A percentile compares a stretch with the other conserved stretches of the same genome.
These are phyloP conservation scores for Rhizophagus clarus DNA, from an alignment of 192 early-diverging fungal genomes.

Conservation along the genomic window DNA sequence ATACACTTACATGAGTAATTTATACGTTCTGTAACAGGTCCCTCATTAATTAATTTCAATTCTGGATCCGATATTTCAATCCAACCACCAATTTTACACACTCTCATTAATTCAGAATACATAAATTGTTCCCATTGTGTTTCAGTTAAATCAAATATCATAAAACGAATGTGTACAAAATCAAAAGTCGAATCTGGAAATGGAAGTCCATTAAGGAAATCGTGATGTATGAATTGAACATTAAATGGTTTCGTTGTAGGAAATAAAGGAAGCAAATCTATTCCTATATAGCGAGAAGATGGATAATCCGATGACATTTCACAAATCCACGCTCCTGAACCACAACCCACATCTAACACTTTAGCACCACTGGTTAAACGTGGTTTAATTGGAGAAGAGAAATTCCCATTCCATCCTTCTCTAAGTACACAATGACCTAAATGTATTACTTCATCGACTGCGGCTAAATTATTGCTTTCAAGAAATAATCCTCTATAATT, in stretches of 20 bases:
- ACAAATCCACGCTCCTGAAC: not conserved
- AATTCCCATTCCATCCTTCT: slow-evolving; percentile 30
- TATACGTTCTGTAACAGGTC: not conserved
- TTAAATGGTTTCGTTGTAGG: not conserved
- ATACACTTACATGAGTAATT: not conserved
- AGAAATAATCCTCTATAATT: not conserved
- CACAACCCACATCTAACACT: slow-evolving; percentile 43
- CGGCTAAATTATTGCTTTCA: not conserved
- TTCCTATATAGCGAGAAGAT: slow-evolving; percentile 1
- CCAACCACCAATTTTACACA: not conserved
- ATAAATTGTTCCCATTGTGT: not conserved
- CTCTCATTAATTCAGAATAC: slow-evolving; percentile 2
- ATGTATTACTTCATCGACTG: not conserved
- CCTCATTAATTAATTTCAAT: not conserved
- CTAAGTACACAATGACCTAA: slow-evolving; percentile 6
- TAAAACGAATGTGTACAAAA: slow-evolving; percentile 17
- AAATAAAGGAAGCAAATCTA: not conserved
- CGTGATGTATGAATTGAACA: slow-evolving; percentile 7
- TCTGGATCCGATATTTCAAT: not conserved
- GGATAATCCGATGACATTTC: slow-evolving; percentile 13
- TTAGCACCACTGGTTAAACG: slow-evolving; percentile 37
- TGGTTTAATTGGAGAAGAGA: slow-evolving; percentile 43
- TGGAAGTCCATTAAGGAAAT: slow-evolving; percentile 14
- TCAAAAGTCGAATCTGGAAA: slow-evolving; percentile 26
- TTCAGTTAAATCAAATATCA: not conserved